These are phyloP conservation scores for Basidiobolus meristosporus DNA, from an alignment of 371 early-diverging fungal species.

Conservation along the genomic window DNA sequence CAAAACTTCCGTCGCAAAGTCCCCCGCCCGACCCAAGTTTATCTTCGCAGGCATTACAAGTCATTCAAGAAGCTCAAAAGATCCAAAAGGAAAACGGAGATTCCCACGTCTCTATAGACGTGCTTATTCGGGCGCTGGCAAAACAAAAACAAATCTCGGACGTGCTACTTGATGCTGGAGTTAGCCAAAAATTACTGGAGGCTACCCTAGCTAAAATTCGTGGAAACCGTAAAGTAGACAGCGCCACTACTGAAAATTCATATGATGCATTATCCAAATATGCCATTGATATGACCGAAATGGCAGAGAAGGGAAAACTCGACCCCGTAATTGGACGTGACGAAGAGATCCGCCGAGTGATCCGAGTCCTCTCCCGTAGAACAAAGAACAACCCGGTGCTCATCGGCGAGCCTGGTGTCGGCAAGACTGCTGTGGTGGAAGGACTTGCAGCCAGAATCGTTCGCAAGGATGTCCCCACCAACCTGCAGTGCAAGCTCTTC, in stretches of 20 bases:
- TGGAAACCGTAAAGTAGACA: conserved; percentile 69
- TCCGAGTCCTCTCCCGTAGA: too few relatives aligned
- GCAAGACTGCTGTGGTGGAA: too few relatives aligned
- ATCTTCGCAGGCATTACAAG: conserved; percentile 29
- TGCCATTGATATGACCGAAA: too few relatives aligned
- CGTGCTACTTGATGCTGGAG: conserved; percentile 45
- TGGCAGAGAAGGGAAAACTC: too few relatives aligned
- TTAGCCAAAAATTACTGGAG: conserved; percentile 49
- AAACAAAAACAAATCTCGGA: conserved; percentile 38
- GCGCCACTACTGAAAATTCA: conserved; percentile 69
- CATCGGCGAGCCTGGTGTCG: too few relatives aligned
- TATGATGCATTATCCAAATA: conserved; percentile 78
- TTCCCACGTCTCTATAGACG: conserved; percentile 73
- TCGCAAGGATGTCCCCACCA: too few relatives aligned
- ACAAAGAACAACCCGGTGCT: too few relatives aligned
- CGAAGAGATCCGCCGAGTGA: too few relatives aligned
- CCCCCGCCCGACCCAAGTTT: conserved; percentile 66
- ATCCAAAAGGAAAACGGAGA: conserved; percentile 67
- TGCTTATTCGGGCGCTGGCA: conserved; percentile 59
- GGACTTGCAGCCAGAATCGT: too few relatives aligned
- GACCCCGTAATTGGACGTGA: too few relatives aligned
- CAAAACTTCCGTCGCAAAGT: conserved; percentile 65
- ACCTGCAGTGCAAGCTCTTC: too few relatives aligned
- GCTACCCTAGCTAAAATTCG: conserved; percentile 60
- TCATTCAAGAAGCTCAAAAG: conserved; percentile 50